A percentile compares a stretch with the other conserved stretches of the same genome.
Conservation (phyloP, 2,329 filamentous ascomycete genomes). For the Epichloe amarillans region DNA sequence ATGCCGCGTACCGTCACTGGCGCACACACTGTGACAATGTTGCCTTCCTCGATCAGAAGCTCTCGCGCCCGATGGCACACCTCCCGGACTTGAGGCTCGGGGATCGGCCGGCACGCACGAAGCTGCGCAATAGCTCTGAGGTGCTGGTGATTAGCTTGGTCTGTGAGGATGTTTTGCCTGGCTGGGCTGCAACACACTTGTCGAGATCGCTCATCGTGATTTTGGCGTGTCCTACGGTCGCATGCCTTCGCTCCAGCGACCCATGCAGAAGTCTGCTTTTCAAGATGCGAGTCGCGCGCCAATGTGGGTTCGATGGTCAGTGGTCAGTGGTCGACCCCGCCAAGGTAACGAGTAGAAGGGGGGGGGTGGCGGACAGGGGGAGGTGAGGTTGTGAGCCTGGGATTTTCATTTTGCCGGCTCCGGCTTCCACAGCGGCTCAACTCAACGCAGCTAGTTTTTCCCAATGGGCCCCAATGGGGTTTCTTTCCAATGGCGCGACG, state of each 20-base stretch:
- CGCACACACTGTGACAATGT: constrained; percentile 88
- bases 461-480: no score
- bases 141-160: not conserved
- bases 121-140: constrained; percentile 83
- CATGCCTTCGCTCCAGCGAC: constrained; percentile 2
- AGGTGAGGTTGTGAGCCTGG: not conserved
- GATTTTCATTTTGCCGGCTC: constrained; percentile 9
- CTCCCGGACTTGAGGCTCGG: constrained; percentile 88
- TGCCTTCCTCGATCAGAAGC: constrained; percentile 91
- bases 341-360: no score
- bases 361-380: not conserved
- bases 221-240: constrained; percentile 1
- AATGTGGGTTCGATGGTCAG: not conserved
- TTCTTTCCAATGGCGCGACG: not conserved
- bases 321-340: no score
- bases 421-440: not conserved
- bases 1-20: constrained; percentile 63
- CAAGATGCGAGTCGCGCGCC: not conserved
- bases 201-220: constrained; percentile 80
- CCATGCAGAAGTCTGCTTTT: not conserved
- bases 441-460: not conserved
- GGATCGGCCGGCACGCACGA: constrained; percentile 89
- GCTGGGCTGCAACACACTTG: constrained; percentile 42
- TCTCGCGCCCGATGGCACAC: constrained; percentile 95
- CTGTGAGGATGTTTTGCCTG: not conserved